Evolutionary conservation across 176 grass and related monocot genomes (phyloP).

Genomic region (Triticum timopheevii): DNA sequence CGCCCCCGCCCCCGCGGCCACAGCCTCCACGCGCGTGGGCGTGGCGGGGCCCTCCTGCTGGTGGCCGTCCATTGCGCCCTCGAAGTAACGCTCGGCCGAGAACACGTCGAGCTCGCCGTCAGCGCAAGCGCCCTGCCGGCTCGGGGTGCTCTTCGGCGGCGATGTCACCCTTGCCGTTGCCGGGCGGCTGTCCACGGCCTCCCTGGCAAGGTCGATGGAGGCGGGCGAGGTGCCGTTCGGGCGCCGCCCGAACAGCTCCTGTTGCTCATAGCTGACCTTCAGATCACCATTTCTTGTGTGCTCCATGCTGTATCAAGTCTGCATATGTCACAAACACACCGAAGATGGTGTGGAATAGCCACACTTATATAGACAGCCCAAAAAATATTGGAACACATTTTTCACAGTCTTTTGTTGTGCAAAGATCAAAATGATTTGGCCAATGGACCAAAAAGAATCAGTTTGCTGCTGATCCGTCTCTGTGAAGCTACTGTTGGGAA

Average conservation of each 20-base stretch:
- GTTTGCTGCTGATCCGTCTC: slow-evolving; percentile 9
- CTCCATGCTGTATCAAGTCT: slow-evolving; percentile 14
- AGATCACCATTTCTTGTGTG: slow-evolving; percentile 21
- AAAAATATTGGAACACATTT: background rate
- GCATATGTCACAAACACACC: background rate
- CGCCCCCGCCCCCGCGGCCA: no score
- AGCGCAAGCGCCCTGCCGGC: slow-evolving; percentile 31
- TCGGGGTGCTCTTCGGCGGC: slow-evolving; percentile 20
- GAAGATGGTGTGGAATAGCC: background rate
- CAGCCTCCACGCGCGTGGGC: background rate
- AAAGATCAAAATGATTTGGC: background rate
- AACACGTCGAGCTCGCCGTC: slow-evolving; percentile 83
- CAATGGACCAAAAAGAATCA: background rate
- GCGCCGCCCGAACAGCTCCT: background rate
- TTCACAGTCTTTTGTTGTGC: background rate
- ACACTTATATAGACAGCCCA: slow-evolving; percentile 28
- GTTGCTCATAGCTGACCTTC: slow-evolving; percentile 13
- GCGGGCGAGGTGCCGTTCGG: slow-evolving; percentile 37
- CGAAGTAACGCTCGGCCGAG: slow-evolving; percentile 74
- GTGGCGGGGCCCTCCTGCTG: background rate
- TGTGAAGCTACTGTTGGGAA: slow-evolving; percentile 15
- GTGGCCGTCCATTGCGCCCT: slow-evolving; percentile 37
- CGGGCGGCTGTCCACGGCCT: background rate
- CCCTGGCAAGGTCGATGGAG: slow-evolving; percentile 22
- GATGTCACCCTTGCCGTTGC: background rate